Conservation (phyloP, 306 rosid species). For the Rubus parviflorus region DNA sequence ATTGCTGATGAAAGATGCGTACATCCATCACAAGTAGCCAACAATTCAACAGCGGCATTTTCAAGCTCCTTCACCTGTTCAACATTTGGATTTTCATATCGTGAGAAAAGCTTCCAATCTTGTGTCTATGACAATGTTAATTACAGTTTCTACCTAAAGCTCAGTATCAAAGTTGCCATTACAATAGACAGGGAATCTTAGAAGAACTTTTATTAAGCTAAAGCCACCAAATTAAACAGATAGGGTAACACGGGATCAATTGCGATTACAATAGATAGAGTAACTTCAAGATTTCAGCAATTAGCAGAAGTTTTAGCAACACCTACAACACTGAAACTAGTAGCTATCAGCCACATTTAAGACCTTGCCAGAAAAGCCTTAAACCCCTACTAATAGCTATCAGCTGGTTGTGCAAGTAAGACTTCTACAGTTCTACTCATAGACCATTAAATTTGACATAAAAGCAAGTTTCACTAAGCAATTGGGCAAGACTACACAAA, state of each 20-base stretch:
- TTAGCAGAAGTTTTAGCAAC: neutral
- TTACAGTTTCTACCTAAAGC: neutral
- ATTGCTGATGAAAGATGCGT: slow-evolving; percentile 57
- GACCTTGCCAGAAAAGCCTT: neutral
- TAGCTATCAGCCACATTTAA: neutral
- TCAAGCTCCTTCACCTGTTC: slow-evolving; percentile 75
- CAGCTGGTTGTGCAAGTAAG: neutral
- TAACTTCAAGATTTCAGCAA: neutral
- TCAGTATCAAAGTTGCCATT: neutral
- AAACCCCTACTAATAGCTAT: neutral
- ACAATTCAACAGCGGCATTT: slow-evolving; percentile 58
- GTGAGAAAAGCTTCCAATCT: neutral
- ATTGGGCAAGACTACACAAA: neutral
- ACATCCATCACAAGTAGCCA: slow-evolving; percentile 45
- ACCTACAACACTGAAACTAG: neutral
- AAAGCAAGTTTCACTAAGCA: neutral
- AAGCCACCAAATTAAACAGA: neutral
- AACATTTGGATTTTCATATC: neutral
- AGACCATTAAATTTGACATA: neutral
- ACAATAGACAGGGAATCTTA: neutral
- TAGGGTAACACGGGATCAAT: neutral
- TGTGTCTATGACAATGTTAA: neutral
- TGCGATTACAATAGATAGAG: neutral
- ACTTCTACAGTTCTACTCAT: neutral
- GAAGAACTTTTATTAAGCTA: neutral